Conservation (phyloP, 2,329 filamentous ascomycete genomes). For the Colletotrichum sp. region DNA sequence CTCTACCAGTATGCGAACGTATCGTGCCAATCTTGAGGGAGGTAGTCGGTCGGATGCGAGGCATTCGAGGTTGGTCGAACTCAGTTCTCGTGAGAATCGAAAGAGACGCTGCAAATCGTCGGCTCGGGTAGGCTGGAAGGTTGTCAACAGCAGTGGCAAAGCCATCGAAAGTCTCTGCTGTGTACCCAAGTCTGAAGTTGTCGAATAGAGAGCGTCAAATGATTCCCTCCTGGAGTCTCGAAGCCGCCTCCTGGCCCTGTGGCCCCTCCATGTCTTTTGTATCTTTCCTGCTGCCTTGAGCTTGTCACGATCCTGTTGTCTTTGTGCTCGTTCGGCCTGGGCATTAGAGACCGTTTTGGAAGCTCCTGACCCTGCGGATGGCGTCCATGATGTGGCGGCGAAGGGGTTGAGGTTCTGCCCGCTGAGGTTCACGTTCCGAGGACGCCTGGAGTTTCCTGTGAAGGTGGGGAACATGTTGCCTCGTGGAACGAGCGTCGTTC, state of each 20-base stretch:
- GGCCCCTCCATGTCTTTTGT: constrained; percentile 84
- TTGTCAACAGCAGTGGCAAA: constrained; percentile 52
- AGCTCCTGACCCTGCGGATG: constrained; percentile 63
- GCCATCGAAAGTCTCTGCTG: constrained; percentile 42
- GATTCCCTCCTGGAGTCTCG: constrained; percentile 61
- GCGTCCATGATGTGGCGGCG: constrained; percentile 64
- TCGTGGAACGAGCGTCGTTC: neutral
- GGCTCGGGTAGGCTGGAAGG: constrained; percentile 48
- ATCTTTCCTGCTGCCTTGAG: constrained; percentile 76
- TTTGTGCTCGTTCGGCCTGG: constrained; percentile 81
- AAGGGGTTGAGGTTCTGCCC: constrained; percentile 85
- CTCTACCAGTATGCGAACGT: constrained; percentile 41
- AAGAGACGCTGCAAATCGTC: constrained; percentile 56
- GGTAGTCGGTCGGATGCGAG: constrained; percentile 37
- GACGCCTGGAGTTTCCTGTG: constrained; percentile 83
- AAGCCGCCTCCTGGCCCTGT: constrained; percentile 65
- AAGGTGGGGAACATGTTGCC: constrained; percentile 86
- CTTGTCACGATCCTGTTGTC: constrained; percentile 81
- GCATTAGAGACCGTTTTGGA: constrained; percentile 84
- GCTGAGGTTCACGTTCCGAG: constrained; percentile 92
- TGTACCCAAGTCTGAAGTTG: constrained; percentile 34
- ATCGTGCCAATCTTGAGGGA: constrained; percentile 32
- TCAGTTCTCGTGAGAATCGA: constrained; percentile 49
- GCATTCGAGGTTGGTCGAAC: constrained; percentile 35
- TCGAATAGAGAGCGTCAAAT: constrained; percentile 66